Base-by-base conservation (phyloP, 371 early-diverging fungal genomes). In the Apophysomyces trapeziformis region DNA sequence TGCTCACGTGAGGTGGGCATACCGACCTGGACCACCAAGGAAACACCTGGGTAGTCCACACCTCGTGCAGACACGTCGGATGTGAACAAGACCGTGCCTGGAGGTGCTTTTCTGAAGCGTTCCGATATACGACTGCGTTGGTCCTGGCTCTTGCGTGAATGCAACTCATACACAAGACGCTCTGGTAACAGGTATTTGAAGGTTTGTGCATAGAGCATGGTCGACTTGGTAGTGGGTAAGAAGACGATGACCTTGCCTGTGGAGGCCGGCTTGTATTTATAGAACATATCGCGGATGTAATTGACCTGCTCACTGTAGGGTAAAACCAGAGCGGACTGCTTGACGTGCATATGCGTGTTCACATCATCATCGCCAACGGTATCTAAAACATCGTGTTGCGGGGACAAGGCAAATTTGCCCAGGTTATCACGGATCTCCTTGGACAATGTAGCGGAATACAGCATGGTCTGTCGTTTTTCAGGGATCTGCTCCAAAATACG, bases 11-110 rank as follows among this genome's bases (percentile, higher is more conserved):
- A 79, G 7, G 89, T 83, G 26, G 99, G 99, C 2, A 95, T 85
- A 71, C 99, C 99, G 47, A 97, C 87, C 83, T 99, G 99, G 18
- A 99, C 60, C 7, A 99, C 98, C 56, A 96, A 81, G 0, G 92
- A 90, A 3, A 99, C 96, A 76, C 93, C 95, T 18, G 99, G 99
- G 61, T 99, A 99, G 79, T 99, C 99, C 14, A 99, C 93, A 43
- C 99, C 99, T 71, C 99, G 94, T 39, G 99, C 99, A 61, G 99
- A 98, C 6, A 99, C 99, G 80, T 99, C 99, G 0, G 99, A 95
- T 1, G 99, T 98, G 67, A 99, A 91, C 69, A 99, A 76, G 39
- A 97, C 85, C 21, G 88, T 83, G n/a, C 79, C 82, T 6, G 67
- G 57, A 7, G 68, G 76, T 16, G 85, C 71, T n/a, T 71, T 75